phyloP scores from a whole-genome alignment of 768 basidiomycete genomes.

The Wakefieldia striispora region DNA sequence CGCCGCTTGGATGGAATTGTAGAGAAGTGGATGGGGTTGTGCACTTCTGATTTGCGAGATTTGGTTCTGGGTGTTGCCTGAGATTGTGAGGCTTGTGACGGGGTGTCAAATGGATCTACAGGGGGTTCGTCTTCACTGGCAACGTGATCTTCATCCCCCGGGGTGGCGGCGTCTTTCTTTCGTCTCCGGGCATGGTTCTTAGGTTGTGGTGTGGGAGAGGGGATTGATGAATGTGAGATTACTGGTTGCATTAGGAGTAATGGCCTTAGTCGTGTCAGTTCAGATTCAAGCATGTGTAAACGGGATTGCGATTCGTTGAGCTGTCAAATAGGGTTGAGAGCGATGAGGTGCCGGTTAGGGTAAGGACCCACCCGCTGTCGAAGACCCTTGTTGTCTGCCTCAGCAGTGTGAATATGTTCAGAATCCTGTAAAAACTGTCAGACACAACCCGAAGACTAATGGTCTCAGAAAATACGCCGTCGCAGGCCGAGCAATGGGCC shows the following conservation, averaged over 20 bases:
- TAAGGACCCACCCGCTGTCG: conserved; percentile 52
- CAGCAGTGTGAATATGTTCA: conserved; percentile 50
- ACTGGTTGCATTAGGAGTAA: conserved; percentile 65
- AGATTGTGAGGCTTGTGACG: conserved; percentile 10
- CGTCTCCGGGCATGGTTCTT: conserved; percentile 22
- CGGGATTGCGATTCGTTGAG: conserved; percentile 57
- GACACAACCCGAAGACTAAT: conserved; percentile 3
- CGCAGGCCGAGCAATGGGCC: background rate
- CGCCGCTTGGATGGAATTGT: conserved; percentile 23
- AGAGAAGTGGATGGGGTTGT: conserved; percentile 3
- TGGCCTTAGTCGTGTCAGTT: conserved; percentile 64
- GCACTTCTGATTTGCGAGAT: conserved; percentile 20
- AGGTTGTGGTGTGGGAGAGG: conserved; percentile 22
- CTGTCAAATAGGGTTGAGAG: conserved; percentile 35
- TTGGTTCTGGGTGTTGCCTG: conserved; percentile 25
- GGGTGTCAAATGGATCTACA: conserved; percentile 17
- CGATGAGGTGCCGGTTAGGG: background rate
- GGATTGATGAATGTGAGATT: conserved; percentile 20
- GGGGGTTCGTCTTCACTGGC: conserved; percentile 28
- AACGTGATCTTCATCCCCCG: conserved; percentile 27
- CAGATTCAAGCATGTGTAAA: conserved; percentile 55
- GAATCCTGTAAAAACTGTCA: conserved; percentile 44
- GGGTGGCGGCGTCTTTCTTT: conserved; percentile 21
- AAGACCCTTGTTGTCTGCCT: conserved; percentile 60
- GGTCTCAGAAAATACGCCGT: background rate